Conservation (phyloP, 352 stramenopile species). For the Globisporangium nunn region DNA sequence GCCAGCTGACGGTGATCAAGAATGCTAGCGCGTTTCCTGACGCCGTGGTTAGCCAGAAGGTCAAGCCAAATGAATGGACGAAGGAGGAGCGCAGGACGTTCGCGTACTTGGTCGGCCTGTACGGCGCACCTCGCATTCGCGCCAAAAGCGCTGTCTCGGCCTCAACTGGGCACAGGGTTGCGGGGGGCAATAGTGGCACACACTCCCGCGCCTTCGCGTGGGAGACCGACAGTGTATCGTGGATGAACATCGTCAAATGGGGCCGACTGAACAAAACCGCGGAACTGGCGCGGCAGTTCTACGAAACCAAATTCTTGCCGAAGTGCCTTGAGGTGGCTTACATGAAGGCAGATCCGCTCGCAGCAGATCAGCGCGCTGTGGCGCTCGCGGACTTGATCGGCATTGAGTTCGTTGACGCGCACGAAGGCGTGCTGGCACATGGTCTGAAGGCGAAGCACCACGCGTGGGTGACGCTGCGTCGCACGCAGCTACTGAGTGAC, state of each 20-base stretch:
- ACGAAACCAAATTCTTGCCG: constrained; percentile 62
- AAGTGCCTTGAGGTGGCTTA: constrained; percentile 71
- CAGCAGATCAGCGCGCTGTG: constrained; percentile 64
- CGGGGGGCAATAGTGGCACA: not conserved
- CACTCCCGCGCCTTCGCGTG: constrained; percentile 47
- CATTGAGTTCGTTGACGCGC: constrained; percentile 83
- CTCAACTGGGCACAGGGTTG: constrained; percentile 3
- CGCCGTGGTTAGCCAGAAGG: constrained; percentile 41
- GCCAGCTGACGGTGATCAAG: constrained; percentile 50
- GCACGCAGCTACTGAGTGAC: constrained; percentile 65
- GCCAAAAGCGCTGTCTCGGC: constrained; percentile 46
- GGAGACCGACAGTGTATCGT: constrained; percentile 77
- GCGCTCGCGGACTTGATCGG: constrained; percentile 71
- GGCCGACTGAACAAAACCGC: constrained; percentile 80
- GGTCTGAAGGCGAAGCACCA: constrained; percentile 81
- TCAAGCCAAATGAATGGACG: constrained; percentile 80
- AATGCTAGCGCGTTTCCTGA: constrained; percentile 68
- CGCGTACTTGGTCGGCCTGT: constrained; percentile 65
- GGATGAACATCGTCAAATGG: constrained; percentile 79
- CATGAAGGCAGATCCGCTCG: constrained; percentile 76
- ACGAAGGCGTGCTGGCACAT: constrained; percentile 76
- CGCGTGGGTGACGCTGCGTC: constrained; percentile 75
- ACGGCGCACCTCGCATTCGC: constrained; percentile 70
- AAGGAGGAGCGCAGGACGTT: constrained; percentile 81
- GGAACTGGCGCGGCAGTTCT: constrained; percentile 47